Conservation (phyloP, 148 eudicot species). For the Mesembryanthemum crystallinum region DNA sequence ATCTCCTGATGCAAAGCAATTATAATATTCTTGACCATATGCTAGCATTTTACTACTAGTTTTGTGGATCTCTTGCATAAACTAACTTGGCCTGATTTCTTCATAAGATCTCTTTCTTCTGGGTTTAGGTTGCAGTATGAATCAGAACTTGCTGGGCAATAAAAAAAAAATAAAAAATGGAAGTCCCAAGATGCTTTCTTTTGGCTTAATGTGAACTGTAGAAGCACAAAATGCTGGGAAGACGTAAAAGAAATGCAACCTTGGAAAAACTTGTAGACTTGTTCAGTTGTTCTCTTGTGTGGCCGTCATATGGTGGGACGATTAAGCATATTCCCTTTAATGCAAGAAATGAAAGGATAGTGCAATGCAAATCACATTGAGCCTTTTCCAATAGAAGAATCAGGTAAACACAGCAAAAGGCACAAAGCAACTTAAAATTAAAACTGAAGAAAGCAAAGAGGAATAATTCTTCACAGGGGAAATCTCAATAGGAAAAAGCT, state of each 20-base stretch:
- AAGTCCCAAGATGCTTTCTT: background rate
- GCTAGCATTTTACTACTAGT: background rate
- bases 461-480: slow-evolving; percentile 11
- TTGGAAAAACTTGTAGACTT: too few species aligned
- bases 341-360: too few species aligned
- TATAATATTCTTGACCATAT: background rate
- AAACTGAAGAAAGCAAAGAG: slow-evolving; percentile 11
- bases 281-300: too few species aligned
- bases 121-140: background rate
- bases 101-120: background rate
- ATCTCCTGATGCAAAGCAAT: background rate
- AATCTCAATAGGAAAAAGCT: background rate
- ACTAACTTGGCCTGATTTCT: background rate
- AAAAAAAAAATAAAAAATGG: too few species aligned
- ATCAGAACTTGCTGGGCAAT: too few species aligned
- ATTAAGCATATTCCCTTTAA: too few species aligned
- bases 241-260: too few species aligned
- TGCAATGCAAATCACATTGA: background rate
- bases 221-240: too few species aligned
- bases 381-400: background rate
- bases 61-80: background rate
- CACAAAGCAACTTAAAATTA: slow-evolving; percentile 18
- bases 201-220: background rate
- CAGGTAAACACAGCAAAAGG: background rate
- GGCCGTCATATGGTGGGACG: too few species aligned